These are phyloP conservation scores for Nothopassalora personata DNA, from an alignment of 2,329 filamentous ascomycete genomes.

Conservation along the genomic window DNA sequence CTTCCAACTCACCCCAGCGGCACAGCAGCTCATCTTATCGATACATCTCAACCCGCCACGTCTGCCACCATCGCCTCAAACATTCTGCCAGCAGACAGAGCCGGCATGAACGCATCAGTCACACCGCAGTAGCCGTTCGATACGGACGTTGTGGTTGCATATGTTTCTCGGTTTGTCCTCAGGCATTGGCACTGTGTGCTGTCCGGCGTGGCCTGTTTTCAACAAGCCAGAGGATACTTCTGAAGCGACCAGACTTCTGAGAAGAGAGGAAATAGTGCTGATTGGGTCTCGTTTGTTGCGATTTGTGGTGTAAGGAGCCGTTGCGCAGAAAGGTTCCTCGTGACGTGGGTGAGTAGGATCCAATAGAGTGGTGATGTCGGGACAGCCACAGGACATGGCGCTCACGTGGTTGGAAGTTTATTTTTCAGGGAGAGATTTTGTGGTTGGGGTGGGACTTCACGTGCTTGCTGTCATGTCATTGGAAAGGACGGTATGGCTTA, in stretches of 20 bases:
- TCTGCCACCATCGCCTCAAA: neutral
- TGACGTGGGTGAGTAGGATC: neutral
- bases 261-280: neutral
- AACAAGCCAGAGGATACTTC: neutral
- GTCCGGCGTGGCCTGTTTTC: neutral
- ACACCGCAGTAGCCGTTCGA: neutral
- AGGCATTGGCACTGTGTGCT: neutral
- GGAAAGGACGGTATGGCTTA: neutral
- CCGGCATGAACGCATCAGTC: neutral
- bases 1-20: neutral
- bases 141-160: neutral
- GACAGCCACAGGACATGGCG: neutral
- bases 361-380: neutral
- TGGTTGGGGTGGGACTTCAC: neutral
- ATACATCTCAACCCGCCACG: neutral
- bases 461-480: neutral
- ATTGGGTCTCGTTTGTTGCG: constrained; percentile 4
- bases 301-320: constrained; percentile 1
- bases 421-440: neutral
- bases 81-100: neutral
- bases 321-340: neutral
- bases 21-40: neutral
- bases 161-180: constrained; percentile 3
- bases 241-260: neutral
- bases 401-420: constrained; percentile 2